Base-by-base conservation (phyloP, 768 basidiomycete species). In the Tricholomella constricta region DNA sequence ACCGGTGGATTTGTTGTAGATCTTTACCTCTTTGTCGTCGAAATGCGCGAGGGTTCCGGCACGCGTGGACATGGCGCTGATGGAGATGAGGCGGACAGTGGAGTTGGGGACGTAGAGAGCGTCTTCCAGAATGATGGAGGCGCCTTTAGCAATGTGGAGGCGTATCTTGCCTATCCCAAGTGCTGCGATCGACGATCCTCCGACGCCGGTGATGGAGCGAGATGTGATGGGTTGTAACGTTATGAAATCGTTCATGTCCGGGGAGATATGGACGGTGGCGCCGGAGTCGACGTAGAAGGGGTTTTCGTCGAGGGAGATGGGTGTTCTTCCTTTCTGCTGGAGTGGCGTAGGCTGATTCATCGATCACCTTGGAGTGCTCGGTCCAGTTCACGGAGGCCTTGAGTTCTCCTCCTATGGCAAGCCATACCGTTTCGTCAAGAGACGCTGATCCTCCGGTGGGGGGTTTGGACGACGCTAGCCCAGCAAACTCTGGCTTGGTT, bases 131-230 rank as follows among this genome's bases (percentile, higher is more conserved):
- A 34, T 52, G 19, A 66, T 20, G 9, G 52, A 45, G 34, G 45
- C 11, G 15, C 55, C 65, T 4, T 41, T 15, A 0, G 51, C 60
- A 19, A 68, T 17, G 1, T 25, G 12, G 0, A 71, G 49, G 0
- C 42, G 15, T 2, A 74, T 64, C 0, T 56, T 55, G 0, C 72
- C 67, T 6, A 68, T 57, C 0, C 64, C 67, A 6, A 57, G 34
- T n/a, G n/a, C n/a, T n/a, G n/a, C n/a, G n/a, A n/a, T n/a, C n/a
- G n/a, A n/a, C n/a, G n/a, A n/a, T n/a, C n/a, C n/a, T n/a, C n/a
- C n/a, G n/a, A n/a, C n/a, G n/a, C n/a, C n/a, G n/a, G n/a, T n/a
- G n/a, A n/a, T 1, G 69, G 65, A 1, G 45, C 36, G 12, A 17
- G 17, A 6, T 2, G 36, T 3, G 36, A 37, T 37, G 4, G 36